Conservation (phyloP, 371 early-diverging fungal species). For the Lichtheimia ornata region DNA sequence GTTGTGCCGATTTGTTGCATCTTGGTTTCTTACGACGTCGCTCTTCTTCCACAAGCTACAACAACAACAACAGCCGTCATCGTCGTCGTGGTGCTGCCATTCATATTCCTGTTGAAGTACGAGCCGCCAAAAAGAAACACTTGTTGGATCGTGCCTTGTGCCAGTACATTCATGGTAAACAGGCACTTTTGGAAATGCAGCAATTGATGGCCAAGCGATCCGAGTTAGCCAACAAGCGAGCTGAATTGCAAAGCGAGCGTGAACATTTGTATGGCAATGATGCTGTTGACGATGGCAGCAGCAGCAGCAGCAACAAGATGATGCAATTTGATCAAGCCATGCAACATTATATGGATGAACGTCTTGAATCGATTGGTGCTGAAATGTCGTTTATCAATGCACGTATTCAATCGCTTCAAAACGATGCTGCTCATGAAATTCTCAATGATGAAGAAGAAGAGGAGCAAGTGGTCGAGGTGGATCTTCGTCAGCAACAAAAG, state of each 20-base stretch:
- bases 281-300: conserved; percentile 33
- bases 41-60: conserved; percentile 9
- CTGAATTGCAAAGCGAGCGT: conserved; percentile 67
- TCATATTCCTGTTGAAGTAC: conserved; percentile 23
- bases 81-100: not conserved
- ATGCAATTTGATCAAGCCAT: conserved; percentile 49
- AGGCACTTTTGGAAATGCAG: conserved; percentile 42
- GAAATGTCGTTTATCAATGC: conserved; percentile 77
- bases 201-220: conserved; percentile 51
- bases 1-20: conserved; percentile 27
- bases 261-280: conserved; percentile 58
- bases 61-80: not conserved
- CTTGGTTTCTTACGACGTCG: conserved; percentile 19
- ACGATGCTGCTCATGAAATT: conserved; percentile 61
- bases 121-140: conserved; percentile 52
- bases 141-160: conserved; percentile 57
- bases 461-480: conserved; percentile 21
- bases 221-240: conserved; percentile 62
- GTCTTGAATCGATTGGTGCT: conserved; percentile 78
- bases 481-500: conserved; percentile 9
- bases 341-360: conserved; percentile 77
- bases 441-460: conserved; percentile 45
- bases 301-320: conserved; percentile 30
- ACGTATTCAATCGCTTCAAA: conserved; percentile 68
- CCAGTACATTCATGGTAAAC: conserved; percentile 47